A percentile compares a stretch with the other conserved stretches of the same genome.
phyloP scores from a whole-genome alignment of 805 yeast species.

The Candida stauntonica region DNA sequence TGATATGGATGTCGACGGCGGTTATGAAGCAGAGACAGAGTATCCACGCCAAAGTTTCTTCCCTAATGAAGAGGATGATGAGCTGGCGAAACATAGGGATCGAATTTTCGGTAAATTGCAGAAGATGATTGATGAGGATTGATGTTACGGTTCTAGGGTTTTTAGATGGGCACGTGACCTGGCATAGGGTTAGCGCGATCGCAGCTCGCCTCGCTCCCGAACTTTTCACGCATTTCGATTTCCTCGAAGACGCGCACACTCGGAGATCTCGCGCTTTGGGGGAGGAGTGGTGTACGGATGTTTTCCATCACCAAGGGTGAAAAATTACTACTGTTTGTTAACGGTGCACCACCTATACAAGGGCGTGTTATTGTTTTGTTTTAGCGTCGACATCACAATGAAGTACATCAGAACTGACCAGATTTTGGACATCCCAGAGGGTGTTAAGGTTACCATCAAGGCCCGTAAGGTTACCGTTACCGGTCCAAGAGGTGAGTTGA shows the following conservation, averaged over 20 bases:
- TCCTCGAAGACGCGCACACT: no score
- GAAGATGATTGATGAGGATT: conserved; percentile 44
- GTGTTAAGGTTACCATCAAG: conserved; percentile 86
- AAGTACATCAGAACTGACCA: conserved; percentile 88
- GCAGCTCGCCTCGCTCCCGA: no score
- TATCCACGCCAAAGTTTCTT: conserved; percentile 50
- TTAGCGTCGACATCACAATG: conserved; percentile 41
- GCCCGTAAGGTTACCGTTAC: conserved; percentile 85
- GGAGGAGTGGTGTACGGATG: conserved; percentile 12
- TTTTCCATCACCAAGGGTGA: conserved; percentile 13
- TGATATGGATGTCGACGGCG: conserved; percentile 43
- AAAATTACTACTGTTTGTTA: conserved; percentile 8
- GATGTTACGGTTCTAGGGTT: neutral
- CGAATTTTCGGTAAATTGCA: conserved; percentile 54
- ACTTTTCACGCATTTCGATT: no score
- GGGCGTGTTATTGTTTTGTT: no score
- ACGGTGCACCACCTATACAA: no score
- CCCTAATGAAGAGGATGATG: conserved; percentile 51
- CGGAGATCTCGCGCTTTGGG: no score
- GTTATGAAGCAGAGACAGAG: conserved; percentile 31
- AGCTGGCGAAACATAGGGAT: conserved; percentile 60
- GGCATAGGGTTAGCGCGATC: conserved; percentile 3
- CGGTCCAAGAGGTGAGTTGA: conserved; percentile 96
- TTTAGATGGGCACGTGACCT: conserved; percentile 1
- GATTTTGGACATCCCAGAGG: conserved; percentile 83